Evolutionary conservation across 441 rosid genomes (phyloP).

Genomic region (Jatropha multifida): DNA sequence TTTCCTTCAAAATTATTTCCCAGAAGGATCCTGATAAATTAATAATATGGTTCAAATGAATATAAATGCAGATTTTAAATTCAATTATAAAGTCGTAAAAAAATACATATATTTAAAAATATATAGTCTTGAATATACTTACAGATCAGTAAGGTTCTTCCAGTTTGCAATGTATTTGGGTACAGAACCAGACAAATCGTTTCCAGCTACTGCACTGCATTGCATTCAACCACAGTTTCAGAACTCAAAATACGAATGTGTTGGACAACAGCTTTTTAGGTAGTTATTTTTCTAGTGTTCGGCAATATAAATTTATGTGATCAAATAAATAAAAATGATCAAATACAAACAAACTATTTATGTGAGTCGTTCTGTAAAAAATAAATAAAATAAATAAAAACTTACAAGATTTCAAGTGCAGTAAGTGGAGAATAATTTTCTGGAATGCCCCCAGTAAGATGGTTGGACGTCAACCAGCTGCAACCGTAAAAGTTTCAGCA

Average conservation of each 20-base stretch:
- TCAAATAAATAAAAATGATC: background rate
- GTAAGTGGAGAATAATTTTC: background rate
- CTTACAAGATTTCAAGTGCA: background rate
- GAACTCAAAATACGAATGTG: no score
- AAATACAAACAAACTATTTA: no score
- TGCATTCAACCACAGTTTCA: background rate
- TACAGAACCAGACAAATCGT: background rate
- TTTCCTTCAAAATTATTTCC: conserved; percentile 5
- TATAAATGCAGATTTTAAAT: no score
- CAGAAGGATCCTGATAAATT: background rate
- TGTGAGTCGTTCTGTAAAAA: no score
- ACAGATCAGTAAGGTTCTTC: background rate
- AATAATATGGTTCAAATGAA: background rate
- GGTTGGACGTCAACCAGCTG: background rate
- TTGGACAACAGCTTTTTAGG: no score
- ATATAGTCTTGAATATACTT: background rate
- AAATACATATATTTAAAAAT: no score
- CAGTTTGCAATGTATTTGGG: background rate
- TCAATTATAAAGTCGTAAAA: no score
- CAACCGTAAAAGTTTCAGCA: background rate
- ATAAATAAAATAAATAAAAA: background rate
- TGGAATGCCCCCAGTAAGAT: background rate
- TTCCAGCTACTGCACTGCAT: background rate
- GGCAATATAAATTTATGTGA: no score
- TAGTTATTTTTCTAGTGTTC: no score